Conservation (phyloP, 208 protist species). For the Sergeia podlipaevii region DNA sequence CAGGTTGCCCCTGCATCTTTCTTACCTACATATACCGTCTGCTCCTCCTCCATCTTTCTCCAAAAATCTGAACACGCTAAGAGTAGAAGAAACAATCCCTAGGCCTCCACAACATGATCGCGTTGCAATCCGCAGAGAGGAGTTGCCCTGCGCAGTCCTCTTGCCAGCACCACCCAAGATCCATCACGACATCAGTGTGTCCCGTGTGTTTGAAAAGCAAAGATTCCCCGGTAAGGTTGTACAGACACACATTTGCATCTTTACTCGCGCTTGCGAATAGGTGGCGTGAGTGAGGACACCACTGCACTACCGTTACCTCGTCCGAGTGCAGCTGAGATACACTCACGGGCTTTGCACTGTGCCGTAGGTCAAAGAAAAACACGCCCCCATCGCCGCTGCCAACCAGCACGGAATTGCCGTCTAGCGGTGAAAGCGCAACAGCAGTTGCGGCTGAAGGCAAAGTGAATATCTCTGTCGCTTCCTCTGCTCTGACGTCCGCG, state of each 20-base stretch:
- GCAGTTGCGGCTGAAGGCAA: constrained; percentile 30
- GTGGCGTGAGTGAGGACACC: constrained; percentile 82
- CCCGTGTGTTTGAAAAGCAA: constrained; percentile 82
- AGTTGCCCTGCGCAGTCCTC: constrained; percentile 73
- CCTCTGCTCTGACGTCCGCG: constrained; percentile 38
- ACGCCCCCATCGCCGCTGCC: constrained; percentile 58
- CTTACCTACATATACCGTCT: too few species aligned
- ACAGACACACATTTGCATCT: constrained; percentile 74
- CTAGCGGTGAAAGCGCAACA: constrained; percentile 48
- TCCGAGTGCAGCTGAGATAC: constrained; percentile 45
- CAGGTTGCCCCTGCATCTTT: too few species aligned
- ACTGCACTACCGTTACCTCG: constrained; percentile 66
- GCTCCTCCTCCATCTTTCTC: too few species aligned
- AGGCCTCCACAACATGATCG: constrained; percentile 86
- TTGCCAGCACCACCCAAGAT: constrained; percentile 88
- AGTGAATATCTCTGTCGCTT: constrained; percentile 44
- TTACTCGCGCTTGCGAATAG: constrained; percentile 74
- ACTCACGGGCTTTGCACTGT: constrained; percentile 36
- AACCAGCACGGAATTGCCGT: constrained; percentile 50
- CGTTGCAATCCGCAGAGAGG: constrained; percentile 73
- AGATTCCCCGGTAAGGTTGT: constrained; percentile 44
- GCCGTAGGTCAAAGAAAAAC: constrained; percentile 62
- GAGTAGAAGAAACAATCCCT: constrained; percentile 72
- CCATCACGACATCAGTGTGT: constrained; percentile 80
- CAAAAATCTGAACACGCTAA: constrained; percentile 1